Conservation (phyloP, 2,329 filamentous ascomycete species). For the Alternaria triticimaculans region DNA sequence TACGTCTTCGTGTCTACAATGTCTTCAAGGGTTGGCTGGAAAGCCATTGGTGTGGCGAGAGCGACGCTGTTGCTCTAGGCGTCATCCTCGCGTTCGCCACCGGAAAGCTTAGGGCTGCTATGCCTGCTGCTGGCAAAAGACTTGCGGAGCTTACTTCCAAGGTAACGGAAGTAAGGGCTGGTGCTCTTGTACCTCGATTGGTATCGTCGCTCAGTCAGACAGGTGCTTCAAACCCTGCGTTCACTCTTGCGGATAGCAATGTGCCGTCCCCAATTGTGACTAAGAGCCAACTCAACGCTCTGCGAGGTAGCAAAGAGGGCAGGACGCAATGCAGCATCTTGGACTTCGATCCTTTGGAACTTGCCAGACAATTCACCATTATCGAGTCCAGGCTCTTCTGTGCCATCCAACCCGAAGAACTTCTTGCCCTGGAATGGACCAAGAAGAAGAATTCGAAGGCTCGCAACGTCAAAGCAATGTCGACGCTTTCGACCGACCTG, state of each 20-base stretch:
- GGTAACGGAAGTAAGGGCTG: conserved; percentile 71
- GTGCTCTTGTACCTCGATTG: conserved; percentile 79
- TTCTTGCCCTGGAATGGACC: conserved; percentile 91
- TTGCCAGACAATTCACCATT: conserved; percentile 90
- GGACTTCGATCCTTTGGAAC: conserved; percentile 89
- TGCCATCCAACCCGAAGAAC: conserved; percentile 87
- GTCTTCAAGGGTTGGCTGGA: conserved; percentile 97
- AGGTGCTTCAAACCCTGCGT: conserved; percentile 74
- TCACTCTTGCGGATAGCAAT: conserved; percentile 73
- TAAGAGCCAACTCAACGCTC: conserved; percentile 75
- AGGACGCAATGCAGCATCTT: conserved; percentile 75
- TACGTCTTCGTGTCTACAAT: conserved; percentile 91
- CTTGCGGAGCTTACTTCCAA: conserved; percentile 80
- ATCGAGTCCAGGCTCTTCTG: conserved; percentile 93
- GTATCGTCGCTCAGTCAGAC: conserved; percentile 89
- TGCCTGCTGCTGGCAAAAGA: conserved; percentile 81
- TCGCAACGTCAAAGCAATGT: conserved; percentile 93
- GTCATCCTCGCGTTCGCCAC: conserved; percentile 83
- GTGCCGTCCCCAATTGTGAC: conserved; percentile 73
- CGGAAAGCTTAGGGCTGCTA: conserved; percentile 68
- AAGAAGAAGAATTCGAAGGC: conserved; percentile 82
- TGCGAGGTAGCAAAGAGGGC: conserved; percentile 77
- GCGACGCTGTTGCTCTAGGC: conserved; percentile 76
- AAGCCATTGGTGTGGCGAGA: conserved; percentile 87
- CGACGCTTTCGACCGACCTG: conserved; percentile 86